Conservation (phyloP, 257 asterid genomes). For the Fraxinus excelsior region DNA sequence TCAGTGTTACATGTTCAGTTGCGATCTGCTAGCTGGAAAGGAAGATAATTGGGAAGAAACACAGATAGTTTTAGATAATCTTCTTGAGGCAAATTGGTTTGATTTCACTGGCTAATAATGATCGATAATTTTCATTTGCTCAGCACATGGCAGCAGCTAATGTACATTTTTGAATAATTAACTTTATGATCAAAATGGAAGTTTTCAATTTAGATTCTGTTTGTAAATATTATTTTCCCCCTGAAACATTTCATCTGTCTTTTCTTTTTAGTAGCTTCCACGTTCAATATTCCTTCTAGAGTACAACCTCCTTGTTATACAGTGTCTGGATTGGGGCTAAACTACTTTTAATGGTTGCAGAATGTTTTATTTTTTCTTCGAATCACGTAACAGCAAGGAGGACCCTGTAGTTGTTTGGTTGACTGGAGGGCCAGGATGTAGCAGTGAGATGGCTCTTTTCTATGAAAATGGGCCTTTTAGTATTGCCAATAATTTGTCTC, state of each 20-base stretch:
- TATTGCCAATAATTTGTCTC: conserved; percentile 71
- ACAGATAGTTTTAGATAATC: not conserved
- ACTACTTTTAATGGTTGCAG: conserved; percentile 36
- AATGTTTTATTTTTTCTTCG: conserved; percentile 95
- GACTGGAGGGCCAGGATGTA: conserved; percentile 99
- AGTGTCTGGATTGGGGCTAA: conserved; percentile 25
- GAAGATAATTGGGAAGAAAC: too few relatives aligned
- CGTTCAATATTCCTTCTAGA: not conserved
- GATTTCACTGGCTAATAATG: not conserved
- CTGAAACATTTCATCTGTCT: not conserved
- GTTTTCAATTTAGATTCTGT: not conserved
- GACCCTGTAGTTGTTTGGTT: conserved; percentile 97
- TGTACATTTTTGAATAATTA: not conserved
- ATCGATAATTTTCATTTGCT: not conserved
- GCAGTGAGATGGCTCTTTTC: conserved; percentile 96
- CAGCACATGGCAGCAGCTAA: not conserved
- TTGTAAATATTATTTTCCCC: not conserved
- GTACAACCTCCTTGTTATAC: not conserved
- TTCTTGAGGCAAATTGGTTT: not conserved
- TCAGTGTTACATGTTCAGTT: not conserved
- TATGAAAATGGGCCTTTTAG: conserved; percentile 93
- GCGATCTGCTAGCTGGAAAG: too few relatives aligned
- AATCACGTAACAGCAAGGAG: conserved; percentile 70
- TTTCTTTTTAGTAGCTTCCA: not conserved
- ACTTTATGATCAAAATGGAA: not conserved